A percentile compares a stretch with the other conserved stretches of the same genome.
Conservation (phyloP, 352 stramenopile species). For the Ophiocytium majus region DNA sequence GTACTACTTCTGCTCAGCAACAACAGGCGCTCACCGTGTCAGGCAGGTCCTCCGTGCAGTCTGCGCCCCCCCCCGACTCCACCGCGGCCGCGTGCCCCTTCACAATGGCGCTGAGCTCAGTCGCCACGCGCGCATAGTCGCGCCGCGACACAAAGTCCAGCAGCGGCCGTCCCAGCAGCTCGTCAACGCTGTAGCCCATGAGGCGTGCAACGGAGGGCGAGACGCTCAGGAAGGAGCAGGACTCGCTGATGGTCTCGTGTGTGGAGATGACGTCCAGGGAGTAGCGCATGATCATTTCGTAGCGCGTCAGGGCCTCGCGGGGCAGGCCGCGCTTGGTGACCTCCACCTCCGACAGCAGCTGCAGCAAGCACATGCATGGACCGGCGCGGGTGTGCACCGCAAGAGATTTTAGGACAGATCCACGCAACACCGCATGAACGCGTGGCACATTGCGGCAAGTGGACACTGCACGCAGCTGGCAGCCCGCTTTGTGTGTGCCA, state of each 20-base stretch:
- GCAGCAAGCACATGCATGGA: no score
- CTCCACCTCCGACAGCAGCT: constrained; percentile 5
- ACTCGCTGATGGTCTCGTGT: constrained; percentile 18
- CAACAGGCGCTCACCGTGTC: not conserved
- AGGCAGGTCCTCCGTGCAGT: not conserved
- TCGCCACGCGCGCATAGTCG: constrained; percentile 23
- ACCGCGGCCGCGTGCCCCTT: not conserved
- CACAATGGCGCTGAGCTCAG: constrained; percentile 7
- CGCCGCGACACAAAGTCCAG: constrained; percentile 27
- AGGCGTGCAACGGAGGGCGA: constrained; percentile 5
- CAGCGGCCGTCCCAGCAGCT: constrained; percentile 20
- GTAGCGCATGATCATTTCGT: constrained; percentile 26
- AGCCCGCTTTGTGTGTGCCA: no score
- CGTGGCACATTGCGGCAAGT: no score
- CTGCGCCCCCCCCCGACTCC: not conserved
- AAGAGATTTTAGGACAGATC: no score
- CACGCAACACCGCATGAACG: no score
- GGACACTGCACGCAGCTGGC: no score
- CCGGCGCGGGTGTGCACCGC: no score
- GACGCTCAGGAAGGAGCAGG: constrained; percentile 25
- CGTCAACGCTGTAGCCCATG: constrained; percentile 22
- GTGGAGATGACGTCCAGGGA: constrained; percentile 25
- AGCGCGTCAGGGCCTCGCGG: constrained; percentile 9
- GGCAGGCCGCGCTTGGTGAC: constrained; percentile 21
- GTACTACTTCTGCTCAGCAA: no score